Percentiles rank a stretch among this genome's conserved stretches.
phyloP scores from a whole-genome alignment of 2,329 filamentous ascomycete genomes.

The Chalara sp. region DNA sequence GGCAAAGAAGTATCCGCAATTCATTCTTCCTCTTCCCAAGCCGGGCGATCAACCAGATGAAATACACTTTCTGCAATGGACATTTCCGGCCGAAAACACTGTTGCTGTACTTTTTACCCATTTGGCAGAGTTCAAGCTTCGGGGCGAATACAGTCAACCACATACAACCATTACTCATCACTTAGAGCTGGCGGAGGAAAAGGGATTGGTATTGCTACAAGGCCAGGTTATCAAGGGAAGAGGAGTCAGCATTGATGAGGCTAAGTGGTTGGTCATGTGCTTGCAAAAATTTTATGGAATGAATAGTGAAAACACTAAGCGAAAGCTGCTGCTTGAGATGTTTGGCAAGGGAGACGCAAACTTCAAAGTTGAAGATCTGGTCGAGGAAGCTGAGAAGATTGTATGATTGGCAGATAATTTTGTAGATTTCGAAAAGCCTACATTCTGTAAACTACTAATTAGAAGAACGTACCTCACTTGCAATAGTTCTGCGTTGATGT shows the following conservation, averaged over 20 bases:
- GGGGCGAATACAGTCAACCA: slow-evolving; percentile 82
- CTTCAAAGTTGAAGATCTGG: slow-evolving; percentile 77
- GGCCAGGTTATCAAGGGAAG: slow-evolving; percentile 70
- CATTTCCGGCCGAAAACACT: slow-evolving; percentile 67
- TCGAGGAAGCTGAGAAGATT: slow-evolving; percentile 86
- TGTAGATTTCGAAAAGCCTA: too few relatives aligned
- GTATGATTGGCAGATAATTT: slow-evolving; percentile 29
- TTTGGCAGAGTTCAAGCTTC: slow-evolving; percentile 84
- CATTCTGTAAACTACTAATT: too few relatives aligned
- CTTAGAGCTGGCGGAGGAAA: slow-evolving; percentile 65
- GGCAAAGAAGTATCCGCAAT: slow-evolving; percentile 73
- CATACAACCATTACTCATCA: slow-evolving; percentile 95
- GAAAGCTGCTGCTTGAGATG: slow-evolving; percentile 69
- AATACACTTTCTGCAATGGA: slow-evolving; percentile 96
- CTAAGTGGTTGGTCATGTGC: slow-evolving; percentile 86
- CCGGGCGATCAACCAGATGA: slow-evolving; percentile 61
- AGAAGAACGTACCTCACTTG: too few relatives aligned
- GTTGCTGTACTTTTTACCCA: slow-evolving; percentile 87
- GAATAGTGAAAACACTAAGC: slow-evolving; percentile 44
- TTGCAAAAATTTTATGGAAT: slow-evolving; percentile 89
- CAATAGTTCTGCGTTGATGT: too few relatives aligned
- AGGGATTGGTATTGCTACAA: slow-evolving; percentile 79
- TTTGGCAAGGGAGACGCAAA: slow-evolving; percentile 71
- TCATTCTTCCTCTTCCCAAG: slow-evolving; percentile 81
- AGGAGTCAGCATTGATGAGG: slow-evolving; percentile 73